Evolutionary conservation across 1,284 basidiomycete species (phyloP).

Genomic region (Ceratobasidium sp.): DNA sequence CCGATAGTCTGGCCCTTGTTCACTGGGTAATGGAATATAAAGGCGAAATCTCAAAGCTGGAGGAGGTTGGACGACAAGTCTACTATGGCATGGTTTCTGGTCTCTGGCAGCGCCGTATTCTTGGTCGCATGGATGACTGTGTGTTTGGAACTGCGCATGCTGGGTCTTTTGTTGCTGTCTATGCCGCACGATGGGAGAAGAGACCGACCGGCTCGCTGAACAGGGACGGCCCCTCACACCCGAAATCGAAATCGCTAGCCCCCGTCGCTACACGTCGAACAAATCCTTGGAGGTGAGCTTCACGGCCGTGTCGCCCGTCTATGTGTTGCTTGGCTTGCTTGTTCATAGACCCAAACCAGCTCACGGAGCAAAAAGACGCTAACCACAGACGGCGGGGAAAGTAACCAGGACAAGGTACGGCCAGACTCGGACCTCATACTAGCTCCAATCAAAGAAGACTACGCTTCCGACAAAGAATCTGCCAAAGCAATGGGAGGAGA

Average conservation of each 20-base stretch:
- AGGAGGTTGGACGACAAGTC: not conserved
- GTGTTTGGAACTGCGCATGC: slow-evolving; percentile 1
- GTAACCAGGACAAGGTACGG: not conserved
- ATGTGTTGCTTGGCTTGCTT: not conserved
- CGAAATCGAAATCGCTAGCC: not conserved
- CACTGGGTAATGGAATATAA: not conserved
- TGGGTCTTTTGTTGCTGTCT: not conserved
- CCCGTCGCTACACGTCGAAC: not conserved
- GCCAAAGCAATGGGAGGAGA: not conserved
- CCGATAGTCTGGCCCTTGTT: not conserved
- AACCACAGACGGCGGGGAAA: not conserved
- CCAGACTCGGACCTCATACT: not conserved
- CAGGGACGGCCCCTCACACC: not conserved
- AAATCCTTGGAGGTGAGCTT: not conserved
- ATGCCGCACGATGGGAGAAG: slow-evolving; percentile 1
- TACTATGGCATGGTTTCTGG: not conserved
- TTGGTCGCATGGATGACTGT: not conserved
- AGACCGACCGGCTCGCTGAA: not conserved
- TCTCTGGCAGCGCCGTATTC: not conserved
- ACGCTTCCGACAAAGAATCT: not conserved
- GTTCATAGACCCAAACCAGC: not conserved
- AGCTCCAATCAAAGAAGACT: not conserved
- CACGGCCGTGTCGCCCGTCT: not conserved
- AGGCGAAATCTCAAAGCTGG: not conserved
- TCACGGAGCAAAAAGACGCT: not conserved